Base-by-base conservation (phyloP, 2,329 filamentous ascomycete species). In the Helotiales sp. region DNA sequence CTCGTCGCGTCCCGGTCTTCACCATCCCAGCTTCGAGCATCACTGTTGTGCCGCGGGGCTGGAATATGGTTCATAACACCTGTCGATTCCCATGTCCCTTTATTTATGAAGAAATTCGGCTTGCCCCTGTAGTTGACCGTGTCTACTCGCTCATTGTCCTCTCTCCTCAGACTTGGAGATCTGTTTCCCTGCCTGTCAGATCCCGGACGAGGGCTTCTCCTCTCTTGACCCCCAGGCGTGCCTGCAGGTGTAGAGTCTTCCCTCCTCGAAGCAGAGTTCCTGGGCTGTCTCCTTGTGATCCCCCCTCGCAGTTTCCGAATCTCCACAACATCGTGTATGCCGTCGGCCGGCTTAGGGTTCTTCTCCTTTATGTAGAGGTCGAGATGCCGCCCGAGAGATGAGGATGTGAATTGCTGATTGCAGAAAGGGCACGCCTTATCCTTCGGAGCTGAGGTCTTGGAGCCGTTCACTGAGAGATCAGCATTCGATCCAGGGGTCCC, bases 331-430 rank as follows among this genome's bases (percentile, higher is more conserved):
- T 96, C 82, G 74, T 98, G 93, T 46, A 96, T 77, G 50, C 93
- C 93, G 75, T 98, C 93, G 6, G 89, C 78, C 1, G 87, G 82
- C 74, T 93, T 95, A 1, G 93, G 91, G 72, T 97, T 97, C 77
- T 92, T 96, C 58, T 92, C 88, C 70, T 92, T 93, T 69, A 97
- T 93, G 73, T 96, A 97, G 36, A 96, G 84, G 72, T 98, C 93
- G 65, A 97, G 86, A 75, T 98, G 93, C 46, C 93, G 88, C 50
- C 93, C 93, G 53, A 98, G 84, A 2, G 91, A 96, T 15, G 92
- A 96, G 1, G 93, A 97, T 15, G 93, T 97, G 71, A 97, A 98
- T 6, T 88, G 81, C 73, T 96, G 91, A 47, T 86, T 81, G 73
- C 93, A 98, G 76, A 91, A 98, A 33, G 88, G 90, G 72, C 93